Evolutionary conservation across 1,284 basidiomycete species (phyloP).

Genomic region (Papiliotrema flavescens): DNA sequence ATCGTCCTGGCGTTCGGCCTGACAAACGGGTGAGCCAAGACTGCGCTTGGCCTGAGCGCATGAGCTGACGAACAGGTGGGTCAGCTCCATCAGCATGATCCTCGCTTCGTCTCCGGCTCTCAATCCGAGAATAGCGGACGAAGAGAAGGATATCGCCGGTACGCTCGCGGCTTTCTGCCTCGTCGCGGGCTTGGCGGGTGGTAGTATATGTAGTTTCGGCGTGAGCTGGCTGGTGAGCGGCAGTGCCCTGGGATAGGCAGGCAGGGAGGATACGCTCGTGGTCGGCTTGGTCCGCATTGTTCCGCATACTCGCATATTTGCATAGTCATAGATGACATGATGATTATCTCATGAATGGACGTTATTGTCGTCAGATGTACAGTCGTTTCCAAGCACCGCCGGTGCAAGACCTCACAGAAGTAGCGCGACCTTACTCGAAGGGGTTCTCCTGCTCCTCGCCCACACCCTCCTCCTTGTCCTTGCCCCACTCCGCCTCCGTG

Average conservation of each 20-base stretch:
- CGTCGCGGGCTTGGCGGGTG: slow-evolving; percentile 68
- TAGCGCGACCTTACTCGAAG: slow-evolving; percentile 11
- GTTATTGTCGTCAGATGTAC: no score
- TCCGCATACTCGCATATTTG: not conserved
- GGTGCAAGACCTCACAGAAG: no score
- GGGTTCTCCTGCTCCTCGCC: slow-evolving; percentile 34
- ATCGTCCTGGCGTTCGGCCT: slow-evolving; percentile 69
- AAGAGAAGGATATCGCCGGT: slow-evolving; percentile 78
- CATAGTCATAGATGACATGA: not conserved
- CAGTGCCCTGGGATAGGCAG: slow-evolving; percentile 12
- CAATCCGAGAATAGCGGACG: slow-evolving; percentile 45
- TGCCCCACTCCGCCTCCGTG: slow-evolving; percentile 43
- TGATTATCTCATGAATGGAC: not conserved
- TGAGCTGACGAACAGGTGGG: slow-evolving; percentile 24
- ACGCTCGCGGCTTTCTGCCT: slow-evolving; percentile 73
- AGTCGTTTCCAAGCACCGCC: no score
- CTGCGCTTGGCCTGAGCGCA: slow-evolving; percentile 41
- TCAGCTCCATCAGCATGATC: slow-evolving; percentile 46
- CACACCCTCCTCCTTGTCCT: slow-evolving; percentile 36
- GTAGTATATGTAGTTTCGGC: slow-evolving; percentile 72
- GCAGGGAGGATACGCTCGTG: not conserved
- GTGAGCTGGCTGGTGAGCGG: slow-evolving; percentile 51
- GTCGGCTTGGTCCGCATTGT: not conserved
- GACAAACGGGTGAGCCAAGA: slow-evolving; percentile 63
- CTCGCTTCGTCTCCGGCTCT: slow-evolving; percentile 42